Evolutionary conservation across 129 eudicot genomes (phyloP).

Genomic region (Cynara cardunculus): DNA sequence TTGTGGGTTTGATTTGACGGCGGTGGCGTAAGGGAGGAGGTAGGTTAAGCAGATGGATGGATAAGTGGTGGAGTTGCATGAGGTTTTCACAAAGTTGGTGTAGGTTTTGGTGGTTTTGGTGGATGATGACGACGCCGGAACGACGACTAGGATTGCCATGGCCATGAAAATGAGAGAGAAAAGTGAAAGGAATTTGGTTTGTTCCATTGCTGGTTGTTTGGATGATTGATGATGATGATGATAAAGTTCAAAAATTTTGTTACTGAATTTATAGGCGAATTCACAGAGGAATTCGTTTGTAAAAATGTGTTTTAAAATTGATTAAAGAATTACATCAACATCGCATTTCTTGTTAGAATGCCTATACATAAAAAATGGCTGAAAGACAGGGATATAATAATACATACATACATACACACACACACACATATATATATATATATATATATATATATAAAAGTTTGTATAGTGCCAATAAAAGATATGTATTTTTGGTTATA

Average conservation of each 20-base stretch:
- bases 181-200: not conserved
- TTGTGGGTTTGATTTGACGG: slow-evolving; percentile 35
- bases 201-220: slow-evolving; percentile 11
- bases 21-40: slow-evolving; percentile 49
- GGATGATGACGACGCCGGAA: slow-evolving; percentile 5
- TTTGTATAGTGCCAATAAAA: not conserved
- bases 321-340: not conserved
- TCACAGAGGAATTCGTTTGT: not conserved
- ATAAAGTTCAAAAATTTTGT: not conserved
- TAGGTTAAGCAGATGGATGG: slow-evolving; percentile 47
- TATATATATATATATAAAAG: too few species aligned
- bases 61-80: slow-evolving; percentile 56
- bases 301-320: not conserved
- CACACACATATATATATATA: too few species aligned
- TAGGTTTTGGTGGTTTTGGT: not conserved
- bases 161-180: slow-evolving; percentile 12
- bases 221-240: not conserved
- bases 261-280: slow-evolving; percentile 9
- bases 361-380: not conserved
- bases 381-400: too few species aligned
- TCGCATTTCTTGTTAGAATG: not conserved
- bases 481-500: not conserved
- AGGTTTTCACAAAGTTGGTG: slow-evolving; percentile 37
- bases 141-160: not conserved
- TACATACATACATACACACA: too few species aligned